These are phyloP conservation scores for Aspergillus sp. DNA, from an alignment of 2,329 filamentous ascomycete species.

Conservation along the genomic window DNA sequence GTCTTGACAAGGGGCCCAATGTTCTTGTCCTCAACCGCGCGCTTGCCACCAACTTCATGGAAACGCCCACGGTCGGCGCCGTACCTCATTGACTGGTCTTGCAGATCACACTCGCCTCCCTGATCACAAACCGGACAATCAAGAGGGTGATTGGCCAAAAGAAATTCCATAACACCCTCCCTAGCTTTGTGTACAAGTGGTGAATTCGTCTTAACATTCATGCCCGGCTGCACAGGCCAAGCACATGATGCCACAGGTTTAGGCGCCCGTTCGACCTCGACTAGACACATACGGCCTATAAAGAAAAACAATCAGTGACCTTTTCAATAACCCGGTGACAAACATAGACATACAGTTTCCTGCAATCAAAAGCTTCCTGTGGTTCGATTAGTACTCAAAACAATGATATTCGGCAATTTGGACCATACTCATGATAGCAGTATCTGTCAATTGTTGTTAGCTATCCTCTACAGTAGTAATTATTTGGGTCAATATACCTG, in stretches of 20 bases:
- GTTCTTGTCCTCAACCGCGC: conserved; percentile 98
- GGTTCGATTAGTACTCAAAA: conserved; percentile 27
- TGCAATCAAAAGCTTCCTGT: conserved; percentile 94
- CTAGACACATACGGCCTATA: conserved; percentile 85
- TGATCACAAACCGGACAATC: conserved; percentile 99
- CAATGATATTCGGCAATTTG: conserved; percentile 5
- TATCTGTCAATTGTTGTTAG: conserved; percentile 64
- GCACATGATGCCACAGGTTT: conserved; percentile 98
- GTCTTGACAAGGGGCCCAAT: conserved; percentile 98
- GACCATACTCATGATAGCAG: conserved; percentile 90
- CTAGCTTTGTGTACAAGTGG: conserved; percentile 95
- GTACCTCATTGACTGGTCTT: conserved; percentile 99
- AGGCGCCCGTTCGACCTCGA: conserved; percentile 93
- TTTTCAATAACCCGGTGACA: background rate
- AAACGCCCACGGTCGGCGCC: conserved; percentile 94
- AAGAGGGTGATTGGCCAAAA: conserved; percentile 92
- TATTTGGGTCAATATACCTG: conserved; percentile 58
- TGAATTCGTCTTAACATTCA: conserved; percentile 99
- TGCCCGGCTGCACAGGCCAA: conserved; percentile 97
- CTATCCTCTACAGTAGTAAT: background rate
- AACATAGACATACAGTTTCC: conserved; percentile 71
- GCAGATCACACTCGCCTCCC: conserved; percentile 97
- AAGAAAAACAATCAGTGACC: conserved; percentile 5
- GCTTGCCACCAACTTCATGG: conserved; percentile 93
- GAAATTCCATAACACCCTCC: conserved; percentile 98